Evolutionary conservation across 2,329 filamentous ascomycete species (phyloP).

Genomic region (Aspergillus versicolor): DNA sequence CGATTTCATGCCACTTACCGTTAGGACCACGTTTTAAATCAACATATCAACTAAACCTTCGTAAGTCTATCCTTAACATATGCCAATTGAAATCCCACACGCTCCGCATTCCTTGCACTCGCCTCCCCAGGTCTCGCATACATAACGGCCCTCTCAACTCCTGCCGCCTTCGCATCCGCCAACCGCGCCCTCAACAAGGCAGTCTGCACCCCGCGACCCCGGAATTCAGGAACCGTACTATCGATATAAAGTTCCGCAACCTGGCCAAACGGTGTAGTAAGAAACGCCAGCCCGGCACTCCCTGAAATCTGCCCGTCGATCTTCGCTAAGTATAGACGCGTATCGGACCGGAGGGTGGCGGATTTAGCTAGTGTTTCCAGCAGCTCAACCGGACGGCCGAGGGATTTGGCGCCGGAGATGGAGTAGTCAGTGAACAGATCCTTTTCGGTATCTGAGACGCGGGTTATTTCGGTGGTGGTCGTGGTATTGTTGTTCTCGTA

Average conservation of each 20-base stretch:
- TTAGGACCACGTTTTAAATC: no score
- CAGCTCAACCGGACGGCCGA: background rate
- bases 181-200: slow-evolving; percentile 17
- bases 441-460: background rate
- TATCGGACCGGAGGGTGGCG: slow-evolving; percentile 13
- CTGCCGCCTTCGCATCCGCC: slow-evolving; percentile 13
- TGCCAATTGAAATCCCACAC: slow-evolving; percentile 18
- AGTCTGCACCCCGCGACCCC: slow-evolving; percentile 17
- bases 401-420: background rate
- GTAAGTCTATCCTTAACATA: slow-evolving; percentile 14
- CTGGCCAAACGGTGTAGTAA: slow-evolving; percentile 14
- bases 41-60: no score
- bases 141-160: slow-evolving; percentile 14
- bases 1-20: no score
- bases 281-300: slow-evolving; percentile 13
- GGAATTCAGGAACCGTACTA: slow-evolving; percentile 16
- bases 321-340: slow-evolving; percentile 15
- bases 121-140: slow-evolving; percentile 12
- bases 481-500: background rate
- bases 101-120: slow-evolving; percentile 19
- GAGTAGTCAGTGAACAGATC: background rate
- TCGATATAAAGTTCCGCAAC: slow-evolving; percentile 22
- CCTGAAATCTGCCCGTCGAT: slow-evolving; percentile 1
- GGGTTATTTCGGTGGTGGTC: background rate
- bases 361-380: background rate